phyloP scores from a whole-genome alignment of 192 early-diverging fungal genomes.

The Lobosporangium transversale region DNA sequence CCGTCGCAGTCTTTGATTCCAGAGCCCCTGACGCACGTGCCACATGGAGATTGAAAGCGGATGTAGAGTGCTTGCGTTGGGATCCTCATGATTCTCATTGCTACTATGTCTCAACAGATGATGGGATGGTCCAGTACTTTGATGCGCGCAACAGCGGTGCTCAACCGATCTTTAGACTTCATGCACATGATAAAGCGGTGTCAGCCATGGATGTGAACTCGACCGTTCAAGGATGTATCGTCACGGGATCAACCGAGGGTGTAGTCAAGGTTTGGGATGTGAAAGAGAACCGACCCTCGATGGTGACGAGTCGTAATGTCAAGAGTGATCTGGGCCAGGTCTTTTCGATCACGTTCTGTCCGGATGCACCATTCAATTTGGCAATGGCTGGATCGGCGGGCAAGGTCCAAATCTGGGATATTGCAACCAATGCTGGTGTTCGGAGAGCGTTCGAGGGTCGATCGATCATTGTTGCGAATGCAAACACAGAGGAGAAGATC shows the following conservation, averaged over 20 bases:
- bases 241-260: slow-evolving; percentile 93
- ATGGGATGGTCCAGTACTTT: slow-evolving; percentile 90
- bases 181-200: slow-evolving; percentile 93
- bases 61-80: slow-evolving; percentile 94
- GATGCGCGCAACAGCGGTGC: slow-evolving; percentile 70
- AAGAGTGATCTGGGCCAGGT: slow-evolving; percentile 69
- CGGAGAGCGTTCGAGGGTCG: slow-evolving; percentile 70
- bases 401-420: slow-evolving; percentile 93
- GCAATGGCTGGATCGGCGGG: slow-evolving; percentile 91
- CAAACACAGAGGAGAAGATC: slow-evolving; percentile 39
- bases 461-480: slow-evolving; percentile 35
- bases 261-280: slow-evolving; percentile 95
- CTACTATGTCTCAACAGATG: slow-evolving; percentile 89
- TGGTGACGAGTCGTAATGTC: slow-evolving; percentile 81
- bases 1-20: slow-evolving; percentile 89
- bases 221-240: slow-evolving; percentile 79
- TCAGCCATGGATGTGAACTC: slow-evolving; percentile 89
- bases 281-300: slow-evolving; percentile 74
- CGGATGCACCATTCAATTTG: slow-evolving; percentile 90
- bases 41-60: slow-evolving; percentile 78
- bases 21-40: slow-evolving; percentile 79
- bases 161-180: slow-evolving; percentile 84
- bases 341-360: slow-evolving; percentile 88
- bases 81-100: slow-evolving; percentile 84
- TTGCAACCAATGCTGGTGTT: slow-evolving; percentile 88